Evolutionary conservation across 352 stramenopile species (phyloP), one percentile per base, ranked within the genome.

Genomic region (Phytophthora fragariae): DNA sequence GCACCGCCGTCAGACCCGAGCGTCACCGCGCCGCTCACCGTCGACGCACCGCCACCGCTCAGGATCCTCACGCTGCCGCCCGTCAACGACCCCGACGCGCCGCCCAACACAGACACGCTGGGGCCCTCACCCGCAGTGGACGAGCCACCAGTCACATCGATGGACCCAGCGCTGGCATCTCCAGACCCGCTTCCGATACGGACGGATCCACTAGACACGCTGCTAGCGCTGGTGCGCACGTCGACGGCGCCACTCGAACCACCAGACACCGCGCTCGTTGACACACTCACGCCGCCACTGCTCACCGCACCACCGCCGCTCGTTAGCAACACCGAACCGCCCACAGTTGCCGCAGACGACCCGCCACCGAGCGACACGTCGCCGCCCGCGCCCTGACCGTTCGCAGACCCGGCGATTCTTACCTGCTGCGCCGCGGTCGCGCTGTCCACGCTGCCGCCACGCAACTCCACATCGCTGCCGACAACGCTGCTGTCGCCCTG

Each of bases 391-490:
- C 62, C 31, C 17, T 31, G 5, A 60, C 60, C 21, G 56, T 75
- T 2, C 46, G 1, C 49, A 75, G 72, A 75, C 2, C 71, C 71
- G 24, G 65, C n/a, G 33, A 78, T 57, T 41, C 58, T 68, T 52
- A 78, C 54, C 33, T 75, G 72, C 46, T 75, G 72, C 17, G 72
- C 72, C 31, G 57, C 47, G 10, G 24, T 44, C 21, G 52, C 39
- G 33, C 65, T 75, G 19, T 41, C 27, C 12, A 78, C 72, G 21
- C 54, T 59, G 24, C 72, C 72, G 7, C 66, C 72, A 55, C 49
- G n/a, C 47, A 75, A 39, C 57, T 78, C 72, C 72, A 78, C 50
- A 41, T 78, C 72, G 57, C 49, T 66, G 54, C 72, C 72, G 12
- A 72, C 72, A 35, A 19, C 52, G 49, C 8, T 61, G 68, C 67